Percentiles rank a stretch among this genome's conserved stretches.
Evolutionary conservation across 345 rosid species (phyloP).

Genomic region (Noccaea caerulescens): DNA sequence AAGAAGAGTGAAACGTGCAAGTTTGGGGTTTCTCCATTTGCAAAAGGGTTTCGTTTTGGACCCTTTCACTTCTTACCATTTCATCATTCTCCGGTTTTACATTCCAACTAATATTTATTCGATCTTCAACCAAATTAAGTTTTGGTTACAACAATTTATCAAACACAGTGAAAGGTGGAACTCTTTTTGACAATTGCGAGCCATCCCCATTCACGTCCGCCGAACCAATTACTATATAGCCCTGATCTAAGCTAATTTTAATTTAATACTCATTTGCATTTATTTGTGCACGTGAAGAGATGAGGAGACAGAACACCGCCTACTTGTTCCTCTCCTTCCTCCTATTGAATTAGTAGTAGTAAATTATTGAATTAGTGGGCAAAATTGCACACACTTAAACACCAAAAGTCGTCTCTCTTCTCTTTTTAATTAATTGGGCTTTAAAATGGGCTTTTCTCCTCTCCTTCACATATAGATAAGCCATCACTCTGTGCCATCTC

Average conservation of each 20-base stretch:
- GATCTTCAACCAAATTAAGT: not conserved
- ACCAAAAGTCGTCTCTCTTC: too few relatives aligned
- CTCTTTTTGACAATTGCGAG: slow-evolving; percentile 36
- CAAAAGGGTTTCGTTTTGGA: slow-evolving; percentile 21
- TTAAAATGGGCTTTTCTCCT: not conserved
- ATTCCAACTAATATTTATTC: not conserved
- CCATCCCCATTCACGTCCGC: slow-evolving; percentile 11
- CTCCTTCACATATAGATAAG: not conserved
- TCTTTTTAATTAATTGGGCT: not conserved
- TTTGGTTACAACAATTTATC: slow-evolving; percentile 13
- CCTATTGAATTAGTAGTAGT: not conserved
- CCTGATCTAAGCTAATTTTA: slow-evolving; percentile 6
- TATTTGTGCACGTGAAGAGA: slow-evolving; percentile 33
- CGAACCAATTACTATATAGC: slow-evolving; percentile 23
- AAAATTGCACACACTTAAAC: too few relatives aligned
- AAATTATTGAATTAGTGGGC: not conserved
- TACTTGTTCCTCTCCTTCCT: slow-evolving; percentile 36
- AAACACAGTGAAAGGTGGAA: slow-evolving; percentile 31
- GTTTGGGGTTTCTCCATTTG: slow-evolving; percentile 38
- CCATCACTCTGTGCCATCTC: not conserved
- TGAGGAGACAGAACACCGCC: slow-evolving; percentile 33
- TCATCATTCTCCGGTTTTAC: slow-evolving; percentile 13
- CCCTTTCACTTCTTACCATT: slow-evolving; percentile 27
- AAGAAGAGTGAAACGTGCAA: slow-evolving; percentile 41
- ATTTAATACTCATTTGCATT: slow-evolving; percentile 10